phyloP scores from a whole-genome alignment of 352 stramenopile genomes.

The Globisporangium orthogonon region DNA sequence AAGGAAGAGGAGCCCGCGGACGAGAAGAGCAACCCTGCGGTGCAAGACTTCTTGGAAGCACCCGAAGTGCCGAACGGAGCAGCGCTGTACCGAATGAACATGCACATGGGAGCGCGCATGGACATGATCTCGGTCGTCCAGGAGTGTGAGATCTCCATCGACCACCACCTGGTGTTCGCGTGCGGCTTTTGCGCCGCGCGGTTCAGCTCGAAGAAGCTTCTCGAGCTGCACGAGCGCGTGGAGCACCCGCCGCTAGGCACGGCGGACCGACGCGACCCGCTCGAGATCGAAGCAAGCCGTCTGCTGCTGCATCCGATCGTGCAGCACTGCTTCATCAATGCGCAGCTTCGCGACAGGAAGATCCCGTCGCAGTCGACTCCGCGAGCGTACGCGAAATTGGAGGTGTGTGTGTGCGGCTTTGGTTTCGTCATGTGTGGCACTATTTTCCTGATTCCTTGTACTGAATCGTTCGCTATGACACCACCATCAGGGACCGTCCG shows the following conservation, averaged over 20 bases:
- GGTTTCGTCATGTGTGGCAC: neutral
- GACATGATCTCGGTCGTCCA: conserved; percentile 33
- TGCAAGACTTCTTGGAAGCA: conserved; percentile 25
- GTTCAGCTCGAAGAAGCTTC: conserved; percentile 46
- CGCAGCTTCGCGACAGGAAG: conserved; percentile 27
- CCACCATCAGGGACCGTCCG: neutral
- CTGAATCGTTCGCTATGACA: conserved; percentile 15
- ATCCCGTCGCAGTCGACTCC: conserved; percentile 18
- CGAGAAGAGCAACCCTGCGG: conserved; percentile 35
- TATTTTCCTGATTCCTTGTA: conserved; percentile 7
- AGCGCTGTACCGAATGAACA: conserved; percentile 13
- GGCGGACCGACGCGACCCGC: conserved; percentile 5
- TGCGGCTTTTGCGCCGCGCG: conserved; percentile 34
- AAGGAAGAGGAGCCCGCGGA: conserved; percentile 49
- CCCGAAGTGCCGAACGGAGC: conserved; percentile 20
- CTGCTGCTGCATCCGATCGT: conserved; percentile 37
- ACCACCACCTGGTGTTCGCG: conserved; percentile 40
- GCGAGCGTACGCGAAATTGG: conserved; percentile 67
- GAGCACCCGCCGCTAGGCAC: conserved; percentile 20
- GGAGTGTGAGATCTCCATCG: conserved; percentile 52
- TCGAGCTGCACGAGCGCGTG: conserved; percentile 44
- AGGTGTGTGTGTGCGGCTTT: conserved; percentile 26
- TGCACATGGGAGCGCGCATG: conserved; percentile 11
- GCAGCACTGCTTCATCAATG: conserved; percentile 39
- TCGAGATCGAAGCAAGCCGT: conserved; percentile 32